Base-by-base conservation (phyloP, 78 protist species). In the Bodo saltans region DNA sequence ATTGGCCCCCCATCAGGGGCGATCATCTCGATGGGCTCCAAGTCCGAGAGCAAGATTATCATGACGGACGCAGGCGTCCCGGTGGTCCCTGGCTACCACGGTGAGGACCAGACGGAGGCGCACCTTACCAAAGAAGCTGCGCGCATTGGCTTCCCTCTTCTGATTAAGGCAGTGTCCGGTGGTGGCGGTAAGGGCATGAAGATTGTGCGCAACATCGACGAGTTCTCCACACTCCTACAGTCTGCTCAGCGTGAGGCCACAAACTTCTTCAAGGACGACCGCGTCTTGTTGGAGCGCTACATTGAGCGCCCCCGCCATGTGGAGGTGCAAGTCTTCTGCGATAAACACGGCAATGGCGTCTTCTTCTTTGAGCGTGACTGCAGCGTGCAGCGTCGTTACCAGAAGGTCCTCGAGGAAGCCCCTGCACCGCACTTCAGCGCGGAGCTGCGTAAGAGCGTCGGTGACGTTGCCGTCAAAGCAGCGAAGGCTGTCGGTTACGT, bases 321-420 rank as follows among this genome's bases (percentile, higher is more conserved):
- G 11, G 97, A 96, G 60, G 79, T 94, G 67, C 98, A 96, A 82
- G 94, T 95, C 0, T 90, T 96, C 35, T 96, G 88, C 29, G 98
- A 96, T 89, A 88, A 40, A 41, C 91, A 90, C 70, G 97, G 96
- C 30, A 92, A 93, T 86, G 87, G 81, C 37, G 94, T 94, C 11
- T 88, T 91, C 81, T 74, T 97, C 39, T 88, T 82, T 60, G 99
- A 95, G 79, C 90, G 99, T 47, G 99, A 97, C 70, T 97, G 99
- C 90, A 75, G 91, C 21, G 92, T 95, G 8, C 99, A 97, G 85
- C 72, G 99, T 29, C 88, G 99, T 67, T 91, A 96, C 83, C 99
- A 97, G 88, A 97, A 96, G 89, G 90, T 97, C 68, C 70, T 94
- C n/a, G 99, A 97, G 78, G 98, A 95, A 72, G 96, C 97, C 0